These are phyloP conservation scores for Dillenia suffruticosa DNA, from an alignment of 164 flowering plant species.

Conservation along the genomic window DNA sequence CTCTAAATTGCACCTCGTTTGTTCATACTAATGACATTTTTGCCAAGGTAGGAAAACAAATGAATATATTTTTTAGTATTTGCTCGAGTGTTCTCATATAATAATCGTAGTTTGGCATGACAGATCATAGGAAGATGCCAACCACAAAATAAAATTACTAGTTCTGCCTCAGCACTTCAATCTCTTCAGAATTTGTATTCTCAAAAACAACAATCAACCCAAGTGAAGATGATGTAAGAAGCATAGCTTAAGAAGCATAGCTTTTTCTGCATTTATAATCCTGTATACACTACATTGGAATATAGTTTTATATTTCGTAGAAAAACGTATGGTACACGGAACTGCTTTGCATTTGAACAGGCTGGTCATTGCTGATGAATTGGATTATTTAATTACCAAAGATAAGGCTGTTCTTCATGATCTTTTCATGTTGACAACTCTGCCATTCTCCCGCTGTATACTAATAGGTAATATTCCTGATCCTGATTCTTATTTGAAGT, in stretches of 20 bases:
- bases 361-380: constrained; percentile 80
- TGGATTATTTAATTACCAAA: constrained; percentile 57
- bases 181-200: constrained; percentile 60
- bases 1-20: too few species aligned
- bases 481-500: too few species aligned
- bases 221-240: constrained; percentile 59
- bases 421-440: too few species aligned
- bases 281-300: not conserved
- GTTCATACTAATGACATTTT: too few species aligned
- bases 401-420: too few species aligned
- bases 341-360: constrained; percentile 29
- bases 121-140: constrained; percentile 52
- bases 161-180: constrained; percentile 42
- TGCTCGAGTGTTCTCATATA: too few species aligned
- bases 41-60: too few species aligned
- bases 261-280: not conserved
- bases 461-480: too few species aligned
- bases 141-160: constrained; percentile 33
- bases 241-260: constrained; percentile 39
- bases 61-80: too few species aligned
- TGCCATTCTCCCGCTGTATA: too few species aligned
- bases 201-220: constrained; percentile 35
- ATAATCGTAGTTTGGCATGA: not conserved
- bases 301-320: not conserved
- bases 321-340: not conserved